A percentile compares a stretch with the other conserved stretches of the same genome.
These are phyloP conservation scores for Vitis rupestris DNA, from an alignment of 164 flowering plant genomes.

Conservation along the genomic window DNA sequence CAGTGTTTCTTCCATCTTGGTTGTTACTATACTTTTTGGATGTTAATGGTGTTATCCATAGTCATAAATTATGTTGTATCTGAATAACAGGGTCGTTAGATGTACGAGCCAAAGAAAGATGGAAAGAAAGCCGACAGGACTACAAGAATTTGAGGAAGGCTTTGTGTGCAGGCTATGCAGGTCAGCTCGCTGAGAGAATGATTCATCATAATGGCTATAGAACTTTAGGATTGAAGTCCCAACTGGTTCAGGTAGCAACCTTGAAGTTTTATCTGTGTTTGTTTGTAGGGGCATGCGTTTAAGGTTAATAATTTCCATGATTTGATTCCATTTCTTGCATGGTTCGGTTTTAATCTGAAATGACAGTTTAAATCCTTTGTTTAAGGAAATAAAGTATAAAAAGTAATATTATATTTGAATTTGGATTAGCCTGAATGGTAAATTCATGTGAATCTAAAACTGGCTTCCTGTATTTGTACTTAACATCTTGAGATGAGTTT, in stretches of 20 bases:
- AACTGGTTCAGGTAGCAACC: constrained; percentile 73
- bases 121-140: constrained; percentile 40
- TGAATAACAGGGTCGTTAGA: constrained; percentile 63
- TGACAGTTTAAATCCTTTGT: neutral
- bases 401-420: too few species aligned
- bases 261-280: neutral
- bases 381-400: neutral
- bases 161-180: constrained; percentile 75
- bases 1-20: neutral
- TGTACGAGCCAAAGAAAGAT: constrained; percentile 46
- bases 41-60: neutral
- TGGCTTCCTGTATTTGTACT: neutral
- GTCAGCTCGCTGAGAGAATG: constrained; percentile 94
- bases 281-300: neutral
- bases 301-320: neutral
- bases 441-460: too few species aligned
- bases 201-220: constrained; percentile 88
- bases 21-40: neutral
- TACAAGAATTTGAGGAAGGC: constrained; percentile 83
- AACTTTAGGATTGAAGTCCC: constrained; percentile 75
- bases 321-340: neutral
- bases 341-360: neutral
- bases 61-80: neutral
- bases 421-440: too few species aligned
- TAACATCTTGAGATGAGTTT: neutral